Conservation (phyloP, 2,329 filamentous ascomycete species). For the Laburnicola sp. region DNA sequence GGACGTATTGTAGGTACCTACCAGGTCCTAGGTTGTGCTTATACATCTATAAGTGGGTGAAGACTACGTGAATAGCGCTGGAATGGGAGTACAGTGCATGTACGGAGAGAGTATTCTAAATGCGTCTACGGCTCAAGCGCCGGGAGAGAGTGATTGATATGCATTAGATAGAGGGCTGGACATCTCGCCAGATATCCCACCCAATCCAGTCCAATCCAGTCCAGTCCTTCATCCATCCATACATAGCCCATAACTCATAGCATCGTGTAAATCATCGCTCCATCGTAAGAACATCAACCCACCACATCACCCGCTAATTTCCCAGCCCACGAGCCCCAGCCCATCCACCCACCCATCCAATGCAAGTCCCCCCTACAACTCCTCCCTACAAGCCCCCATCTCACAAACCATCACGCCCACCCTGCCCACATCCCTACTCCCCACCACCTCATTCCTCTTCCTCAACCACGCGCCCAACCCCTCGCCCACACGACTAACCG, state of each 20-base stretch:
- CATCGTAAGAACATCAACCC: neutral
- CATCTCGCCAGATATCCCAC: too few relatives aligned
- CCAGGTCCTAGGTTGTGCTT: too few relatives aligned
- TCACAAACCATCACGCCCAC: conserved; percentile 46
- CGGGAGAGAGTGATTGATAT: too few relatives aligned
- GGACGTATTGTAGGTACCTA: too few relatives aligned
- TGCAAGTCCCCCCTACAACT: conserved; percentile 14
- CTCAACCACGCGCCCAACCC: conserved; percentile 53
- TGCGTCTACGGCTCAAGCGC: too few relatives aligned
- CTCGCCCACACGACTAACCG: conserved; percentile 42
- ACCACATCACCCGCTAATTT: conserved; percentile 2
- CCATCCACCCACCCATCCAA: conserved; percentile 34
- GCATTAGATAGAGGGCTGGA: too few relatives aligned
- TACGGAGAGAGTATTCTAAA: too few relatives aligned
- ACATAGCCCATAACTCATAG: neutral
- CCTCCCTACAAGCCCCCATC: conserved; percentile 50
- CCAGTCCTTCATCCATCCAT: too few relatives aligned
- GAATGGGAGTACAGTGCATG: too few relatives aligned
- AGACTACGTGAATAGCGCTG: too few relatives aligned
- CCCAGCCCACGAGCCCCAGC: conserved; percentile 25
- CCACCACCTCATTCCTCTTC: conserved; percentile 53
- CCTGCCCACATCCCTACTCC: conserved; percentile 45
- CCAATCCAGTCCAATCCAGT: too few relatives aligned
- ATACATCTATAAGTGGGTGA: too few relatives aligned
- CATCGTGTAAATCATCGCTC: neutral